Base-by-base conservation (phyloP, 345 rosid species). In the Nephelium lappaceum region DNA sequence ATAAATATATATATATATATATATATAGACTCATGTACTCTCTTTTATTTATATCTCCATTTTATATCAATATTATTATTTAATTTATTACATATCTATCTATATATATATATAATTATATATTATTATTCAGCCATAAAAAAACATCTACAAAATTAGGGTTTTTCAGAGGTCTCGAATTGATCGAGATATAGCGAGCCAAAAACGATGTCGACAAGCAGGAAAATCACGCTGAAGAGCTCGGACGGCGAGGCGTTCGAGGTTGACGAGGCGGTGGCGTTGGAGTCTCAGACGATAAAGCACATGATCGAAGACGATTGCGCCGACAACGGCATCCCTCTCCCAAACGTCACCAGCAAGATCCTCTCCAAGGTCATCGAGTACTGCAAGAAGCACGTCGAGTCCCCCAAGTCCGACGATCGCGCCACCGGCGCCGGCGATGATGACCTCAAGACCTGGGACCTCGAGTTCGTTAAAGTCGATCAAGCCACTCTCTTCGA, bases 381-480 rank as follows among this genome's bases (percentile, higher is more conserved):
- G 87, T 93, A 88, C 85, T 89, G 91, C 90, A 87, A 81, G 85
- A 91, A 86, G 77, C 97, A 92, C 75, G 94, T 87, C 38, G 92
- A 92, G 43, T 82, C 84, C 0, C 67, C 84, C 25, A 72, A 73
- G 14, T 36, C 81, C 42, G 86, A 69, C 16, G 88, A 89, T 62
- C 75, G 76, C 27, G 73, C 85, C 36, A 9, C 84, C 16, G 5
- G 57, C 47, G 25, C 51, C 43, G 80, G 69, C 19, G 88, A 88
- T 53, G 87, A 81, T 0, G 86, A 83, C 5, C 89, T 89, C 71
- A 87, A 86, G 81, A 5, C 72, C 6, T 93, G 92, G 90, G 97
- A 92, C 31, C 27, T 79, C 1, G 93, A 89, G 1, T 92, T 93
- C 68, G 84, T 83, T 74, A 88, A 84, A 58, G 95, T 92, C 62